These are phyloP conservation scores for Dalbergia oliveri DNA, from an alignment of 306 rosid species.

Conservation along the genomic window DNA sequence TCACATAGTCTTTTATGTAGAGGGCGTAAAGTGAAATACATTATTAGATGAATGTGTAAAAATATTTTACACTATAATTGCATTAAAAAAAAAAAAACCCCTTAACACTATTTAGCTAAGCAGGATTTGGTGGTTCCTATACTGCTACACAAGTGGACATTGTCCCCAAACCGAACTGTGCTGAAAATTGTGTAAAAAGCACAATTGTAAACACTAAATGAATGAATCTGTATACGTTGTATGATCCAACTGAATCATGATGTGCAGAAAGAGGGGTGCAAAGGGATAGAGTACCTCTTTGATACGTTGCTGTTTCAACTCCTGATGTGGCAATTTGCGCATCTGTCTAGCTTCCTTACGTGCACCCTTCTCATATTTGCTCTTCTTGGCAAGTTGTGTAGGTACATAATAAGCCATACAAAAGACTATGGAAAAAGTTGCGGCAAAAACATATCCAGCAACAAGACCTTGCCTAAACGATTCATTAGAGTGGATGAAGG, in stretches of 20 bases:
- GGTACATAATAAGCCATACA: constrained; percentile 22
- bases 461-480: constrained; percentile 29
- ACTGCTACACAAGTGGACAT: not conserved
- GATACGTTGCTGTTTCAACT: not conserved
- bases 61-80: no score
- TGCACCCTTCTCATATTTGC: not conserved
- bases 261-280: not conserved
- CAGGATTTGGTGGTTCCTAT: not conserved
- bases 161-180: not conserved
- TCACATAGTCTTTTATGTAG: no score
- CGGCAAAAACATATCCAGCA: constrained; percentile 35
- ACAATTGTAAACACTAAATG: not conserved
- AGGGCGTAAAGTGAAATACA: no score
- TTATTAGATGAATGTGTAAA: no score
- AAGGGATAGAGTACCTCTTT: not conserved
- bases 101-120: not conserved
- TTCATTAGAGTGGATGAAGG: constrained; percentile 16
- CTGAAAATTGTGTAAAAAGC: not conserved
- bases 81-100: no score
- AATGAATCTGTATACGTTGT: not conserved
- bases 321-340: not conserved
- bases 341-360: not conserved
- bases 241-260: not conserved
- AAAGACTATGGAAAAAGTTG: constrained; percentile 16
- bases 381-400: not conserved